Conservation (phyloP, 1,284 basidiomycete species). For the Puccinia triticina region DNA sequence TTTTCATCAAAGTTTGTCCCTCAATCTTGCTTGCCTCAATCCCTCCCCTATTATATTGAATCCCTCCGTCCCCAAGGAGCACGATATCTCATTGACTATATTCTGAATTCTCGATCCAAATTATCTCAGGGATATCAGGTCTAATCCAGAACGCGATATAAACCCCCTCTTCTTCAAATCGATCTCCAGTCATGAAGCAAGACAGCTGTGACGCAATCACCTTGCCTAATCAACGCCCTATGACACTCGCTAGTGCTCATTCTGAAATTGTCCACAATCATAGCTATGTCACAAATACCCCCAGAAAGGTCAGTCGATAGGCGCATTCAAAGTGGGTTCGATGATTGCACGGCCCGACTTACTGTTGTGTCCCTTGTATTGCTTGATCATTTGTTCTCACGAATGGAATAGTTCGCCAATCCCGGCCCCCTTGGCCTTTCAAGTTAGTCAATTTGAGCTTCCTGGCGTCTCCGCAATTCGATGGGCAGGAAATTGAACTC, state of each 20-base stretch:
- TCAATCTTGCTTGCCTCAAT: too few species aligned
- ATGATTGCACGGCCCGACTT: too few species aligned
- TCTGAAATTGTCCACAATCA: not conserved
- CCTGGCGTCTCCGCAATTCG: not conserved
- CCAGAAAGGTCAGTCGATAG: constrained; percentile 1
- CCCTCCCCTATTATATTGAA: not conserved
- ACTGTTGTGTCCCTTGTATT: too few species aligned
- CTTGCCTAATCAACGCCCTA: not conserved
- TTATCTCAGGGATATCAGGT: not conserved
- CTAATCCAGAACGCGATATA: not conserved
- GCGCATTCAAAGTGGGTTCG: too few species aligned
- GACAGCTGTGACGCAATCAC: constrained; percentile 16
- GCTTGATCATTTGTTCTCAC: too few species aligned
- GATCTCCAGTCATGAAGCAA: not conserved
- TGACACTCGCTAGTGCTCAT: constrained; percentile 12
- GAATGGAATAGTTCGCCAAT: constrained; percentile 19
- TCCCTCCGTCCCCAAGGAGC: not conserved
- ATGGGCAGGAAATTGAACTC: not conserved
- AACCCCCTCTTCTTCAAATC: not conserved
- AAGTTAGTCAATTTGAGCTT: constrained; percentile 10
- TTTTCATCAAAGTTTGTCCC: not conserved
- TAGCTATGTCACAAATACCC: not conserved
- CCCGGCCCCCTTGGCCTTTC: constrained; percentile 26
- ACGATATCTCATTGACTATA: not conserved
- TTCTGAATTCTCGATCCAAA: not conserved